Base-by-base conservation (phyloP, 495 filamentous ascomycete genomes). In the Hypoxylon intermedium region DNA sequence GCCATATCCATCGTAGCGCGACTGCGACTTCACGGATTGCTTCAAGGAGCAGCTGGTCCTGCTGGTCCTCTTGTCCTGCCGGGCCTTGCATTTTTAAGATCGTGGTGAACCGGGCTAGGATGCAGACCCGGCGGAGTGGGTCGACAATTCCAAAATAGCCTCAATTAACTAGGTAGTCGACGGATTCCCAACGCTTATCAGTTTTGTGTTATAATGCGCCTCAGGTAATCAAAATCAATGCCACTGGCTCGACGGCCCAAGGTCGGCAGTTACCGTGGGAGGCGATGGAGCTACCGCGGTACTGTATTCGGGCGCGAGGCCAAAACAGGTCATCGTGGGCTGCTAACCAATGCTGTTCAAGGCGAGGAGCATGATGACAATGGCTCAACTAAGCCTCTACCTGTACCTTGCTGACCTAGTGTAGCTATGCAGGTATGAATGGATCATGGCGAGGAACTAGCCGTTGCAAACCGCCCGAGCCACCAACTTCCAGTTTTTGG, bases 121-220 rank as follows among this genome's bases (percentile, higher is more conserved):
- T 60, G 62, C 56, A 65, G 51, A 57, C 57, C 62, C 62, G 46
- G 52, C 30, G 23, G 62, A 42, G 62, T 57, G 62, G 62, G 62
- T 60, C 51, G 56, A 53, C 23, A 15, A 9, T 21, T 60, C 30
- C 51, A 57, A 49, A 60, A 65, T 65, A 60, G 56, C 56, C 62
- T 65, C 62, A 60, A 65, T 65, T 53, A n/a, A 38, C 51, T 57
- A 56, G 46, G n/a, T n/a, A n/a, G n/a, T n/a, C 18, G 23, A 56
- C 47, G 53, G 41, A 54, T 50, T 54, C 28, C 13, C 33, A 57
- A 36, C 19, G 31, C 26, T 60, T 52, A 60, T 46, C 48, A 44
- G 24, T 43, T 44, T 30, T 30, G 38, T 44, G 19, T 20, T 56
- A 24, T 47, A 48, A 53, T 33, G 37, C 57, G 20, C 51, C 40